Percentiles rank a stretch among this genome's conserved stretches.
Conservation (phyloP, 345 rosid species). For the Eucalyptus curtisii region DNA sequence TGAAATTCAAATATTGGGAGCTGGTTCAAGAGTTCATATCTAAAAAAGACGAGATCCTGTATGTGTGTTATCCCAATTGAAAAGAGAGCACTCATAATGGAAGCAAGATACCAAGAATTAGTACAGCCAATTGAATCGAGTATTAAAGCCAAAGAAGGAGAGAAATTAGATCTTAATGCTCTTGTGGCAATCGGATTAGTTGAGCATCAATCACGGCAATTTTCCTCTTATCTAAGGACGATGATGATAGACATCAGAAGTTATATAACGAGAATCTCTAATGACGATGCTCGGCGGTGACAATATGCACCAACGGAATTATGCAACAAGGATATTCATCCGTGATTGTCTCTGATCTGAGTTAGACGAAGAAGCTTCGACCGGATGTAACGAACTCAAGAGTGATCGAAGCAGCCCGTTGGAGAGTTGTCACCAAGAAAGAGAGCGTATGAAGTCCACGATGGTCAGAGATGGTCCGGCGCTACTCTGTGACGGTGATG, state of each 20-base stretch:
- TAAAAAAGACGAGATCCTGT: background rate
- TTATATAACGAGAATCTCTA: background rate
- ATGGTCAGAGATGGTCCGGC: too few relatives aligned
- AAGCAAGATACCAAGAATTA: background rate
- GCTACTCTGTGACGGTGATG: too few relatives aligned
- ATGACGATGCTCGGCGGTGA: background rate
- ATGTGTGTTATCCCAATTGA: background rate
- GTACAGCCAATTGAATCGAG: background rate
- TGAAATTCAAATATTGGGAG: background rate
- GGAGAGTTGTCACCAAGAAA: too few relatives aligned
- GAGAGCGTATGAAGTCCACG: too few relatives aligned
- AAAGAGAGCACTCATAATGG: background rate
- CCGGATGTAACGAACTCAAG: too few relatives aligned
- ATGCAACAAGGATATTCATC: background rate
- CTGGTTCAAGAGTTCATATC: background rate
- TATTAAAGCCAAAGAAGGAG: background rate
- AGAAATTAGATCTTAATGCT: background rate
- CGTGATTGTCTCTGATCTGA: background rate
- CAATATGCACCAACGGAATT: background rate
- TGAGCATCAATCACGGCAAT: background rate
- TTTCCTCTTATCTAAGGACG: background rate
- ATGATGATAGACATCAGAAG: background rate
- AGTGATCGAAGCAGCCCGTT: too few relatives aligned
- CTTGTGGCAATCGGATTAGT: background rate
- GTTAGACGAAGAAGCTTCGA: background rate